Conservation (phyloP, 805 yeast species). For the Schwanniomyces yamadae region DNA sequence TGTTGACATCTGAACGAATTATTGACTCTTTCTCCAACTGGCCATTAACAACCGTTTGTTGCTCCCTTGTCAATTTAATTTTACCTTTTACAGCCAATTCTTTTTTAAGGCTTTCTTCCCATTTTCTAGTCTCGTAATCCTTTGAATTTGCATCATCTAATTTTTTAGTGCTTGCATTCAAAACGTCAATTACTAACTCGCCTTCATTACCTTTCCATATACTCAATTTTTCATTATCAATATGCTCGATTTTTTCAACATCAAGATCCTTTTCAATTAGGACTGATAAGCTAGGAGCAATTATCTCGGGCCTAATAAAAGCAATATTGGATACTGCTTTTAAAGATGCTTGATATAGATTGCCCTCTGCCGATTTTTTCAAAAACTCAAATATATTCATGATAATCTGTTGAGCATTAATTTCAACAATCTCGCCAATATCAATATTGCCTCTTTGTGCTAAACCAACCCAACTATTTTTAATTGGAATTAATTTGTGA, state of each 20-base stretch:
- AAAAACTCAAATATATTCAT: constrained; percentile 17
- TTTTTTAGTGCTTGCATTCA: constrained; percentile 39
- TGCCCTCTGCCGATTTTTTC: constrained; percentile 28
- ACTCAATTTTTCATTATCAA: constrained; percentile 50
- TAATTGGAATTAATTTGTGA: constrained; percentile 26
- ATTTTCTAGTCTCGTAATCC: constrained; percentile 80
- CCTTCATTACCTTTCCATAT: constrained; percentile 76
- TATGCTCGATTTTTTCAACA: constrained; percentile 27
- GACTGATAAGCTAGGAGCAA: constrained; percentile 51
- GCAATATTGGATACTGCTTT: constrained; percentile 48
- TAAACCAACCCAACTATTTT: constrained; percentile 76
- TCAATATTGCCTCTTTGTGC: constrained; percentile 58
- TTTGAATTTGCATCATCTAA: constrained; percentile 68
- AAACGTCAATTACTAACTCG: constrained; percentile 62
- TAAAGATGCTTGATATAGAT: constrained; percentile 53
- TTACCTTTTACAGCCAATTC: constrained; percentile 62
- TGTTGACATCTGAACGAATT: constrained; percentile 50
- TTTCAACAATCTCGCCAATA: constrained; percentile 55
- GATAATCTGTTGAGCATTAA: constrained; percentile 21
- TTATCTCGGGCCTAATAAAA: constrained; percentile 57
- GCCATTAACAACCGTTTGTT: constrained; percentile 57
- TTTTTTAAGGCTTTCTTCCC: constrained; percentile 84
- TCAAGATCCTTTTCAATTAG: constrained; percentile 46
- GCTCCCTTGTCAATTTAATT: constrained; percentile 72
- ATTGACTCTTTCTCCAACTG: constrained; percentile 62